phyloP scores from a whole-genome alignment of 495 filamentous ascomycete species.

The Pyrenopolyporus hunteri region DNA sequence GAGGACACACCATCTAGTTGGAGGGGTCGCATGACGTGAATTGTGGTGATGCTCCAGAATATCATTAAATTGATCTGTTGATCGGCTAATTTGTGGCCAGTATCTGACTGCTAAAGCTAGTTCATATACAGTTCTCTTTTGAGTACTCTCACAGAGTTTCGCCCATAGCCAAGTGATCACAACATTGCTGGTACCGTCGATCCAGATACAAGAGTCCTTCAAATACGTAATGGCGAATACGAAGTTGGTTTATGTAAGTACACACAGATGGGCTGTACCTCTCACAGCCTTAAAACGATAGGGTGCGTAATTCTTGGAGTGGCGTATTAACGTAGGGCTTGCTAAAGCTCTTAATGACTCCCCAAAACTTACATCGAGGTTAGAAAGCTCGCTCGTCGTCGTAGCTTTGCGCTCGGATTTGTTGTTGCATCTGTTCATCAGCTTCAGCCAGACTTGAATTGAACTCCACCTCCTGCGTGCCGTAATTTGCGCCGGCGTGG shows the following conservation, averaged over 20 bases:
- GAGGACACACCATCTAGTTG: too few species aligned
- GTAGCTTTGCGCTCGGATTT: neutral
- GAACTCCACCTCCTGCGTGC: neutral
- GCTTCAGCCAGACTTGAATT: neutral
- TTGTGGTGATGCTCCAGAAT: too few species aligned
- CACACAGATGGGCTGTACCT: too few species aligned
- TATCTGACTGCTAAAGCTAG: neutral
- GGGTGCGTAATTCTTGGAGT: neutral
- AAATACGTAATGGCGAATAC: too few species aligned
- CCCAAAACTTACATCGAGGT: too few species aligned
- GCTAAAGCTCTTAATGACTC: neutral
- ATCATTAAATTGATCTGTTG: too few species aligned
- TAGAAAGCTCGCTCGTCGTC: neutral
- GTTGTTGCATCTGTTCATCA: slow-evolving; percentile 4
- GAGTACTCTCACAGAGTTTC: neutral
- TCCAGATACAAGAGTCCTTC: neutral
- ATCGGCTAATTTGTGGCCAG: too few species aligned
- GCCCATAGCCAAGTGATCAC: neutral
- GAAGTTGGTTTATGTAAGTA: too few species aligned
- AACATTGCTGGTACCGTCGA: neutral
- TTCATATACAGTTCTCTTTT: neutral
- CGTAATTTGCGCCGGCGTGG: neutral
- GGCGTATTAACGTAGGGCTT: neutral
- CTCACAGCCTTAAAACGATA: neutral
- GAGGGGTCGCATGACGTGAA: too few species aligned